A percentile compares a stretch with the other conserved stretches of the same genome.
Evolutionary conservation across 2,329 filamentous ascomycete species (phyloP).

Genomic region (Hypocreales sp.): DNA sequence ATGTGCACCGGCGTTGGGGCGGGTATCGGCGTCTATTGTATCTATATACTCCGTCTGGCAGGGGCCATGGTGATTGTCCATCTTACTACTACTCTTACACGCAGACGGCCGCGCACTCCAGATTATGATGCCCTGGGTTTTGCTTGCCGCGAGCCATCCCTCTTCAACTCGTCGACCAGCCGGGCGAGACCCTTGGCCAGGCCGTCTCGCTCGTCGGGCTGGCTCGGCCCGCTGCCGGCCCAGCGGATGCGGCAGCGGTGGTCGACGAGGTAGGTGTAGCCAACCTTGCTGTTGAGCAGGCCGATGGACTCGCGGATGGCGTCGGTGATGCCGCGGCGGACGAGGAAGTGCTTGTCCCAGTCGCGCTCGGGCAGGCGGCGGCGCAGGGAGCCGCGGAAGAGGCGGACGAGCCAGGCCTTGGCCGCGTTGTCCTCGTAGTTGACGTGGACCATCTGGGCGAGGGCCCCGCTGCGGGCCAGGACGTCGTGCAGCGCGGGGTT

Average conservation of each 20-base stretch:
- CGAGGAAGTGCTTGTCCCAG: constrained; percentile 46
- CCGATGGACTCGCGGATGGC: constrained; percentile 48
- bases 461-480: constrained; percentile 33
- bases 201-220: constrained; percentile 49
- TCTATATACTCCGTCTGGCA: constrained; percentile 10
- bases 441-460: constrained; percentile 66
- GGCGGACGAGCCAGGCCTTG: constrained; percentile 40
- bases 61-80: neutral
- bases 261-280: constrained; percentile 87
- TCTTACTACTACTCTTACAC: no score
- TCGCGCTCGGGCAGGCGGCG: constrained; percentile 32
- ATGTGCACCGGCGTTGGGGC: constrained; percentile 15
- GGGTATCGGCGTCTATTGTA: constrained; percentile 18
- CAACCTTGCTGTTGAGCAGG: constrained; percentile 77
- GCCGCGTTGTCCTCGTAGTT: constrained; percentile 76
- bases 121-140: no score
- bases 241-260: constrained; percentile 78
- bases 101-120: no score
- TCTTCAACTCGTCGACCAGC: constrained; percentile 42
- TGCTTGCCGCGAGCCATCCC: constrained; percentile 17
- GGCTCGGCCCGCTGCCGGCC: constrained; percentile 66
- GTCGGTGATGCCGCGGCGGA: constrained; percentile 41
- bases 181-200: constrained; percentile 49
- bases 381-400: constrained; percentile 40
- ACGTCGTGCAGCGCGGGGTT: constrained; percentile 57